These are phyloP conservation scores for Sphagnum tenellum DNA, from an alignment of 225 moss, liverwort and hornwort genomes.

Conservation along the genomic window DNA sequence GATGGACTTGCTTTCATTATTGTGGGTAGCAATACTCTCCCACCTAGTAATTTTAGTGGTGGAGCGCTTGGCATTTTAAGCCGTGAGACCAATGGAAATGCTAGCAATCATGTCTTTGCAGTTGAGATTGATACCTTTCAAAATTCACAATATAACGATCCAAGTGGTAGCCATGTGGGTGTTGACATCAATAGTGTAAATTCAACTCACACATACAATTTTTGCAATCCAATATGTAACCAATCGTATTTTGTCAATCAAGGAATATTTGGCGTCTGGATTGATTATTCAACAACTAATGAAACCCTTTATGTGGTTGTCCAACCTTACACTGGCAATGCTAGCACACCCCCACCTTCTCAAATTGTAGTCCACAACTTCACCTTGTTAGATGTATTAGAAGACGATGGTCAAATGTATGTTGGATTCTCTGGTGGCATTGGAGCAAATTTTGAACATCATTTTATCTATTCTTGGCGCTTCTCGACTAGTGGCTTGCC, in stretches of 20 bases:
- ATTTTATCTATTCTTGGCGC: conserved; percentile 28
- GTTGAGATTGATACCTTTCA: conserved; percentile 52
- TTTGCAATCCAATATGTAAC: conserved; percentile 6
- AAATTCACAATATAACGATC: conserved; percentile 20
- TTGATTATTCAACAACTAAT: too few species aligned
- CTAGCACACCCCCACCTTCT: too few species aligned
- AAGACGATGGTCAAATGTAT: conserved; percentile 9
- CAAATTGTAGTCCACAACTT: too few species aligned
- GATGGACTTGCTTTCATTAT: conserved; percentile 54
- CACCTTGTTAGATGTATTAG: too few species aligned
- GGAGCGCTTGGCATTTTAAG: background rate
- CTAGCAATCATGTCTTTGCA: conserved; percentile 25
- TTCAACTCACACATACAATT: conserved; percentile 15
- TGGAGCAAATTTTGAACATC: conserved; percentile 17
- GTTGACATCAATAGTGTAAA: conserved; percentile 47
- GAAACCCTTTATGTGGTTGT: too few species aligned
- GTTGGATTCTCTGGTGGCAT: conserved; percentile 41
- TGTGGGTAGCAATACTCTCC: conserved; percentile 14
- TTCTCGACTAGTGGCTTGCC: conserved; percentile 9
- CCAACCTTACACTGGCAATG: too few species aligned
- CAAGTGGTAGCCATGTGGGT: conserved; percentile 37
- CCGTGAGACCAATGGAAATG: conserved; percentile 9
- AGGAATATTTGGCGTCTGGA: too few species aligned
- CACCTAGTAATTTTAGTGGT: conserved; percentile 27
- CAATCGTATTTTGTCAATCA: too few species aligned